phyloP scores from a whole-genome alignment of 2,329 filamentous ascomycete species.

The Taxawa tesnikishii region DNA sequence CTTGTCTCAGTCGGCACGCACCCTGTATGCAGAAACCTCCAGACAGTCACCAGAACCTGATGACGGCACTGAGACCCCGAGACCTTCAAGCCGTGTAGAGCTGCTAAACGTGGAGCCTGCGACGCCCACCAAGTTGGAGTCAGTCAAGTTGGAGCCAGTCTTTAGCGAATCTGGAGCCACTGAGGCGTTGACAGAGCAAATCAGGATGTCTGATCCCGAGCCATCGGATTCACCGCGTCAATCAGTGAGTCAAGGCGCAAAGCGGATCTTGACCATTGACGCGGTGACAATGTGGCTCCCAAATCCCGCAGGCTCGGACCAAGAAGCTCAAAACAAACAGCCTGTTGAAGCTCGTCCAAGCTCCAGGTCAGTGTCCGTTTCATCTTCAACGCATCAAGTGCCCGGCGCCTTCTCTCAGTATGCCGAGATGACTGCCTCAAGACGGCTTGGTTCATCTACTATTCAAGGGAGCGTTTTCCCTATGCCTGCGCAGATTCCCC shows the following conservation, averaged over 20 bases:
- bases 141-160: too few species aligned
- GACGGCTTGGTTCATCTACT: slow-evolving; percentile 11
- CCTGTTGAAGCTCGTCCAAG: background rate
- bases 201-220: too few species aligned
- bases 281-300: slow-evolving; percentile 2
- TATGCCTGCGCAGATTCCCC: background rate
- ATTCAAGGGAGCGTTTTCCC: background rate
- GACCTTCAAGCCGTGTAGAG: background rate
- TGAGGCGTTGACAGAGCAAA: too few species aligned
- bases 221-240: too few species aligned
- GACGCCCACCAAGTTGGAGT: too few species aligned
- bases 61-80: slow-evolving; percentile 4
- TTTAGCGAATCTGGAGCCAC: too few species aligned
- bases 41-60: slow-evolving; percentile 1
- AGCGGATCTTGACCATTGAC: slow-evolving; percentile 2
- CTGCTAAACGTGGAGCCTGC: too few species aligned
- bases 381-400: slow-evolving; percentile 20
- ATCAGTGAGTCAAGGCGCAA: too few species aligned
- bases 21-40: background rate
- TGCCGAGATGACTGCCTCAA: slow-evolving; percentile 26
- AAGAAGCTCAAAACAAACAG: background rate
- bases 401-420: slow-evolving; percentile 37
- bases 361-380: background rate
- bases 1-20: slow-evolving; percentile 2
- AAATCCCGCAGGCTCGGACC: background rate